Conservation (phyloP, 345 rosid genomes). For the Conringia planisiliqua region DNA sequence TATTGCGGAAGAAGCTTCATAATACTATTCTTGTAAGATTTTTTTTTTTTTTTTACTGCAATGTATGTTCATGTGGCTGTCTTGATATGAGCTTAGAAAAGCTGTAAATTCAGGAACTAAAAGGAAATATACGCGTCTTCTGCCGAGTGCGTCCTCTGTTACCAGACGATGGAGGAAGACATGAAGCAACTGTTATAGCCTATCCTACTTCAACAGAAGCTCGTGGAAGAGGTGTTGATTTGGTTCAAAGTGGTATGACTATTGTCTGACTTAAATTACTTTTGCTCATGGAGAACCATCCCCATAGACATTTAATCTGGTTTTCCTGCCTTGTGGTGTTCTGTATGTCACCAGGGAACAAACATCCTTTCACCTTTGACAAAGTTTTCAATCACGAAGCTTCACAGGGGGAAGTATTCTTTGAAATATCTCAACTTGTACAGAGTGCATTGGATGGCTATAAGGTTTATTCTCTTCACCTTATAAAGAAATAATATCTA, state of each 20-base stretch:
- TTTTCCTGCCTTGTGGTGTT: background rate
- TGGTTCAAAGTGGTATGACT: constrained; percentile 60
- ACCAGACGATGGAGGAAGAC: constrained; percentile 59
- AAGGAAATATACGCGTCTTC: constrained; percentile 86
- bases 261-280: background rate
- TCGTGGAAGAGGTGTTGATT: constrained; percentile 67
- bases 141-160: constrained; percentile 81
- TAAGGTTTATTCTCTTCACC: constrained; percentile 43
- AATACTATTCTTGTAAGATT: too few species aligned
- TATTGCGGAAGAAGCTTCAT: too few species aligned
- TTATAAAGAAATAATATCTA: background rate
- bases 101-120: constrained; percentile 54
- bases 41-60: background rate
- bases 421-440: constrained; percentile 82
- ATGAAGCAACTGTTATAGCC: constrained; percentile 47
- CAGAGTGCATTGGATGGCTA: constrained; percentile 87
- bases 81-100: background rate
- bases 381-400: constrained; percentile 80
- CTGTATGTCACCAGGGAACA: constrained; percentile 48
- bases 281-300: background rate
- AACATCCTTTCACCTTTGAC: constrained; percentile 78
- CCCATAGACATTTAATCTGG: background rate
- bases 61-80: background rate
- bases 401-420: constrained; percentile 75
- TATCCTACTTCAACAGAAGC: constrained; percentile 65